Evolutionary conservation across 2,329 filamentous ascomycete species (phyloP), one percentile per base, ranked within the genome.

Genomic region (Fusarium nurragi): DNA sequence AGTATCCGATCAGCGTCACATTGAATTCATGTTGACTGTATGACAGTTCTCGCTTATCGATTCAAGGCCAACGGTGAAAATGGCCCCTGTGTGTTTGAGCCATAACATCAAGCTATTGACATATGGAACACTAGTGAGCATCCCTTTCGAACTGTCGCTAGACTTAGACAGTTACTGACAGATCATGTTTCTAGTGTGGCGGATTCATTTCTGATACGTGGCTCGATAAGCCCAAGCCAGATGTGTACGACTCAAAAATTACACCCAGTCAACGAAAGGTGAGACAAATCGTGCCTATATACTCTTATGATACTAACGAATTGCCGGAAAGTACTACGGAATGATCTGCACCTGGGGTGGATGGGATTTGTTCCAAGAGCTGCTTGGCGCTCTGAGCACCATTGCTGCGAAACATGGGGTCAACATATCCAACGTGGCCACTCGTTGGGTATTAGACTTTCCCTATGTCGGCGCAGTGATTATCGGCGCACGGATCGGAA

Each of bases 181-280:
- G 0, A 9, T 10, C 3, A 12, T 5, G 11, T 11, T 1, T 2
- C 1, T 6, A 50, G 47, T 50, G 47, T 6, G 47, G 47, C 1
- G 47, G 47, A 9, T 50, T 50, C 7, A 32, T 50, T 6, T 37
- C 47, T 13, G 37, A 50, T 1, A 50, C 43, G 5, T 50, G 47
- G 47, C 37, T 50, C 8, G 18, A 25, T 0, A n/a, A 50, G 6
- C 26, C 47, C 0, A 25, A 50, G 5, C 47, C 47, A 1, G 47
- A 50, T 32, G 37, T 50, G 8, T 50, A 50, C 23, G 21, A 32
- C 3, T 32, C 37, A 14, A 25, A 12, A 2, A 50, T 44, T 3
- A 50, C 47, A 8, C 47, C 47, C 7, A 50, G 47, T 22, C 47
- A 50, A 10, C 41, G 47, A 50, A 50, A 50, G 21, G 47, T 34